Evolutionary conservation across 176 grass and related monocot species (phyloP).

Genomic region (Panicum miliaceum): DNA sequence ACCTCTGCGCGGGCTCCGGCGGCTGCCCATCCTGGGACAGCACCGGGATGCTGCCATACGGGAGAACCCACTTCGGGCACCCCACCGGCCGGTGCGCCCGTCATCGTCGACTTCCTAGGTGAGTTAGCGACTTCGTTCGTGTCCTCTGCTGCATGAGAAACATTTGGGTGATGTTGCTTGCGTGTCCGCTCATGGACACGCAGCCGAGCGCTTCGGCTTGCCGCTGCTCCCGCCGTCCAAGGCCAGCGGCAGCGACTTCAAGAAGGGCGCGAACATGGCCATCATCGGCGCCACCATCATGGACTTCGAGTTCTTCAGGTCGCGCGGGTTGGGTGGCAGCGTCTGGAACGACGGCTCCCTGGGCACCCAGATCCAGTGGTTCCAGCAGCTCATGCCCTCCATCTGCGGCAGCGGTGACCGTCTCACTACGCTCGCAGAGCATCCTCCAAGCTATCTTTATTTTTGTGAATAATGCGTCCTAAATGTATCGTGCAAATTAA

Average conservation of each 20-base stretch:
- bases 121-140: too few species aligned
- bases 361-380: slow-evolving; percentile 77
- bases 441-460: neutral
- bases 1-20: too few species aligned
- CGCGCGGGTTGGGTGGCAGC: slow-evolving; percentile 54
- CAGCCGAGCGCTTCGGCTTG: slow-evolving; percentile 71
- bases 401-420: slow-evolving; percentile 60
- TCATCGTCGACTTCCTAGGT: slow-evolving; percentile 78
- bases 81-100: slow-evolving; percentile 68
- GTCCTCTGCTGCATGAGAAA: too few species aligned
- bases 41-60: slow-evolving; percentile 69
- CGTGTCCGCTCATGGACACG: neutral
- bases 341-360: slow-evolving; percentile 74
- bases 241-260: slow-evolving; percentile 52
- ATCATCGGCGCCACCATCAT: slow-evolving; percentile 80
- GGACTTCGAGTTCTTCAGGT: slow-evolving; percentile 65
- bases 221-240: slow-evolving; percentile 76
- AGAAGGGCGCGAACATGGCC: slow-evolving; percentile 85
- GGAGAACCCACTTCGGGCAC: slow-evolving; percentile 66
- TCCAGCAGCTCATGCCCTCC: slow-evolving; percentile 69
- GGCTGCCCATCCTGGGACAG: too few species aligned
- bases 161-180: too few species aligned
- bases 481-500: neutral
- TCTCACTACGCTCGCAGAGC: too few species aligned
- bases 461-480: neutral